phyloP scores from a whole-genome alignment of 164 flowering plant species.

The Euptelea pleiosperma region DNA sequence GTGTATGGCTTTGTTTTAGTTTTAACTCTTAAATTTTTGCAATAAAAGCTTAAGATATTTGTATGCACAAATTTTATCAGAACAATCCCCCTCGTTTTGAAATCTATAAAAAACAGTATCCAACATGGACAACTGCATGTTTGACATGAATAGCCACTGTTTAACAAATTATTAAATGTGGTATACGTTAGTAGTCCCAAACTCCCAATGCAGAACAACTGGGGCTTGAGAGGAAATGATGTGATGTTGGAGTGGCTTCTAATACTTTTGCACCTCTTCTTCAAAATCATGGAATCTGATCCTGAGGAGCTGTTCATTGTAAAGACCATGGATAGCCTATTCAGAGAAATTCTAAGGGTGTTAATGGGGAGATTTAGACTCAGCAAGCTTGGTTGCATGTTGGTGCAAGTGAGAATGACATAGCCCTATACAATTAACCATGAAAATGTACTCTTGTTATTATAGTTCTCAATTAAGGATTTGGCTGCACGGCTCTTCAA shows the following conservation, averaged over 20 bases:
- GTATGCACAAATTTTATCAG: too few relatives aligned
- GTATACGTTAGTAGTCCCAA: background rate
- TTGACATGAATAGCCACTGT: background rate
- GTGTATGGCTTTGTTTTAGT: too few relatives aligned
- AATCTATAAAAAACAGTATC: too few relatives aligned
- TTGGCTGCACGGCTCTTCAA: background rate
- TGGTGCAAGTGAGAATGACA: background rate
- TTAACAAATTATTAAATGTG: background rate
- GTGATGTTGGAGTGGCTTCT: background rate
- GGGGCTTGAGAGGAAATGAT: conserved; percentile 1
- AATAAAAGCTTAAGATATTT: too few relatives aligned
- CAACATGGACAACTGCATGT: background rate
- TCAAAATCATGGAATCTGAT: background rate
- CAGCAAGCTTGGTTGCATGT: background rate
- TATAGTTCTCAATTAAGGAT: background rate
- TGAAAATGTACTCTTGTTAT: background rate
- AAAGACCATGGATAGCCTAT: background rate
- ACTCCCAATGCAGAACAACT: too few relatives aligned
- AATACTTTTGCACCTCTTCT: background rate
- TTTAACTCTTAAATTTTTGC: too few relatives aligned
- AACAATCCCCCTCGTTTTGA: too few relatives aligned
- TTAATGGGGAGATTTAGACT: background rate
- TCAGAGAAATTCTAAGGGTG: background rate
- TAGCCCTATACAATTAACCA: background rate
- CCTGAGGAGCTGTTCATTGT: background rate